Conservation (phyloP, 78 protist species). For the Protostelium mycophagum region DNA sequence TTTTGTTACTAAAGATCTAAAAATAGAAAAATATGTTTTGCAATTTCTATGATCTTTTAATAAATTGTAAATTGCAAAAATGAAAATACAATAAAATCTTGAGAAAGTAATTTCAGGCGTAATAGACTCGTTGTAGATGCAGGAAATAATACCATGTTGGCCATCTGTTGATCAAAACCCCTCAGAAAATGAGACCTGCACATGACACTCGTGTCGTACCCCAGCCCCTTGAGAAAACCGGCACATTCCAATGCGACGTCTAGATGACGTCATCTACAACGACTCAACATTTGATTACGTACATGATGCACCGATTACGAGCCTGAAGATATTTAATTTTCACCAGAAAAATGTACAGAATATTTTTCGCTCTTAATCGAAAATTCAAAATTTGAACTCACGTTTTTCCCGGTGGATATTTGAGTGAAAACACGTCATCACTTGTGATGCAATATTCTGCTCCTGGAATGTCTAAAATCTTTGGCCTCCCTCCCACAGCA, state of each 20-base stretch:
- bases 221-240: conserved; percentile 83
- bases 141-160: conserved; percentile 30
- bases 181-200: conserved; percentile 23
- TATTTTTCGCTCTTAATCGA: too few relatives aligned
- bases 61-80: too few relatives aligned
- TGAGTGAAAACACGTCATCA: conserved; percentile 87
- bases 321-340: neutral
- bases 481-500: conserved; percentile 90
- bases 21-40: too few relatives aligned
- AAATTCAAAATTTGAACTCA: conserved; percentile 33
- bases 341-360: too few relatives aligned
- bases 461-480: conserved; percentile 69
- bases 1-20: too few relatives aligned
- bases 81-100: neutral
- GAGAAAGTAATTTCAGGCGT: too few relatives aligned
- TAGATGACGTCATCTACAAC: neutral
- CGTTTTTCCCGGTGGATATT: conserved; percentile 84
- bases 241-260: conserved; percentile 95
- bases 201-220: conserved; percentile 38
- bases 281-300: neutral
- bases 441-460: conserved; percentile 84
- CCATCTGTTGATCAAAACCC: conserved; percentile 89
- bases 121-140: too few relatives aligned
- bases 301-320: conserved; percentile 74
- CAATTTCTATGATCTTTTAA: too few relatives aligned